Evolutionary conservation across 345 rosid genomes (phyloP), one percentile per base, ranked within the genome.

Genomic region (Arabidopsis arenosa): DNA sequence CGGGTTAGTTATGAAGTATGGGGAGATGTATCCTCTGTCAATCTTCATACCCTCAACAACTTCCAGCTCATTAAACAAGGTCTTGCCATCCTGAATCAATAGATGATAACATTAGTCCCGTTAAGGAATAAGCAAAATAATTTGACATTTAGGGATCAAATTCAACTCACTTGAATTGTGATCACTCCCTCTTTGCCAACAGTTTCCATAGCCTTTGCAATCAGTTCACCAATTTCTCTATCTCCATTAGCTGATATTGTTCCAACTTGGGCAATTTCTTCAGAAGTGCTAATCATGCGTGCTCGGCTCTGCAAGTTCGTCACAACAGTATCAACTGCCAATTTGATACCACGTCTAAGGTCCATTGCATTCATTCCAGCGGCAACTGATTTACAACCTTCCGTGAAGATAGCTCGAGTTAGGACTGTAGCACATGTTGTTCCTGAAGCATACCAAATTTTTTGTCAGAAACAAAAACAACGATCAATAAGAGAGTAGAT

Each of bases 151-250:
- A 8, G 51, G 55, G 5, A 44, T 23, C 23, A 47, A 2, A 63
- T 13, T 47, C 9, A 76, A 78, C 90, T 85, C 75, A 96, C 99
- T 60, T 88, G 90, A 64, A 96, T 93, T 28, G 96, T 93, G 72
- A 96, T 96, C 8, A 96, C 99, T 76, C 99, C 99, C 83, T 96
- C 99, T 79, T 96, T 96, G 72, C 99, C 99, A 4, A 93, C 99
- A 75, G 91, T 93, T 80, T 96, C 99, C 95, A 96, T 96, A 28
- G 99, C 99, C 73, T 93, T 93, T n/a, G 99, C 99, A 57, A 96
- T 96, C 62, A 96, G 73, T 66, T 96, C 98, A 36, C 99, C 99
- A 64, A 96, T 96, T 80, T 96, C 99, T 48, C 96, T 87, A 71
- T 96, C 99, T 11, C 99, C 99, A 83, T 96, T 96, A 45, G 99